Base-by-base conservation (phyloP, 345 rosid species). In the Lepidium didymum region DNA sequence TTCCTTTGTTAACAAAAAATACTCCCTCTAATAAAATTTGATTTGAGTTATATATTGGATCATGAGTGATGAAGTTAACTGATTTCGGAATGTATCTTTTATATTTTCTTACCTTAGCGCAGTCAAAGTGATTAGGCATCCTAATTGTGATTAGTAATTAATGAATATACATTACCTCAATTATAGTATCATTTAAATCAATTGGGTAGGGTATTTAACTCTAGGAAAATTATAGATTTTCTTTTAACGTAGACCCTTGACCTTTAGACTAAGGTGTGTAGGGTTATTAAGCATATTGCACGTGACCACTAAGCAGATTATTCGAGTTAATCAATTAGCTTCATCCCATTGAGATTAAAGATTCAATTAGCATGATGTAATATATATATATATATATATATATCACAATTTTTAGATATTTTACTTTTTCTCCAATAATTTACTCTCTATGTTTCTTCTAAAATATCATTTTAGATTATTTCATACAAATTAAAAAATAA, bases 241-340 rank as follows among this genome's bases (percentile, higher is more conserved):
- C 40, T 43, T 64, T 31, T 31, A 50, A 29, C 23, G 62, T 74
- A 74, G 74, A 74, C 63, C 69, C 69, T 67, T 68, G 78, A 74
- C 72, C 62, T 66, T 66, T 66, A 46, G 58, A 58, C 62, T 54
- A 60, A 53, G 52, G 38, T 61, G 5, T n/a, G 52, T 75, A 68
- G 70, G 78, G 69, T 38, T 68, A 74, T 75, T 45, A 68, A 55
- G 41, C 69, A 68, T 55, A 62, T 75, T 75, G 78, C 78, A 75
- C 78, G 78, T 75, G 78, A 68, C 64, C 74, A 74, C 69, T 74
- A 62, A 62, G 53, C 56, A 60, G 53, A 44, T 45, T 53, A 29
- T 44, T 29, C 37, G 69, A 60, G 68, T 67, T 60, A 27, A 52
- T 54, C 31, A 53, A 53, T 37, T 59, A 74, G 73, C 62, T 66